A percentile compares a stretch with the other conserved stretches of the same genome.
Evolutionary conservation across 1,284 basidiomycete species (phyloP).

Genomic region (Trichosporon sp.): DNA sequence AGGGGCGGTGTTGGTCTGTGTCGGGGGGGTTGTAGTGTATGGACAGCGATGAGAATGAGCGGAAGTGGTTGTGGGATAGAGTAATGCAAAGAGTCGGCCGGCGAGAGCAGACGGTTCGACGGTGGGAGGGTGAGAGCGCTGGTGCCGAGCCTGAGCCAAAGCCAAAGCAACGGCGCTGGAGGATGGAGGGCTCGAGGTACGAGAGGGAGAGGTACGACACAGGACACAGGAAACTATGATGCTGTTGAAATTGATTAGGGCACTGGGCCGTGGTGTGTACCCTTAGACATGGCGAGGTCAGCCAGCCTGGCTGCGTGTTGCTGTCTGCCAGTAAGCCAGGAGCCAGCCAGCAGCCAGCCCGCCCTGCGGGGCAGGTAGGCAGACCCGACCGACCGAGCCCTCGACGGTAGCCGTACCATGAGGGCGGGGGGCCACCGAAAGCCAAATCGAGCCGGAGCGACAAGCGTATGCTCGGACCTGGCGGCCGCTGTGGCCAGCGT

Average conservation of each 20-base stretch:
- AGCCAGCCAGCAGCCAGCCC: too few relatives aligned
- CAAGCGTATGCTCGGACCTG: not conserved
- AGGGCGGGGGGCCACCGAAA: not conserved
- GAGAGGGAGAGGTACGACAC: not conserved
- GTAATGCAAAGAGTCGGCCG: not conserved
- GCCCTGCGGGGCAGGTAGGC: not conserved
- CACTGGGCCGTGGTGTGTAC: not conserved
- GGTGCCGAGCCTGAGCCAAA: not conserved
- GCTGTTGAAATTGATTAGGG: slow-evolving; percentile 1
- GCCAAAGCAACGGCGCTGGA: not conserved
- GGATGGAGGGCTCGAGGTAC: not conserved
- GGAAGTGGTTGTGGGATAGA: not conserved
- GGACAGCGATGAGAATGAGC: not conserved
- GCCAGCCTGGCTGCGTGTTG: too few relatives aligned
- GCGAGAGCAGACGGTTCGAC: not conserved
- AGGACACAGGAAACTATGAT: not conserved
- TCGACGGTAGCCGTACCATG: not conserved
- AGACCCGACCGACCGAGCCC: not conserved
- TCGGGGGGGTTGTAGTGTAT: not conserved
- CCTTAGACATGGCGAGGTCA: not conserved
- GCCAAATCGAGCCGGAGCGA: not conserved
- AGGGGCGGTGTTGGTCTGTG: not conserved
- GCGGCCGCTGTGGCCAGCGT: too few relatives aligned
- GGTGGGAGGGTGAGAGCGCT: not conserved
- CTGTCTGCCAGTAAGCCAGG: too few relatives aligned